A percentile compares a stretch with the other conserved stretches of the same genome.
Conservation (phyloP, 2,329 filamentous ascomycete genomes). For the Didymellaceae sp. region DNA sequence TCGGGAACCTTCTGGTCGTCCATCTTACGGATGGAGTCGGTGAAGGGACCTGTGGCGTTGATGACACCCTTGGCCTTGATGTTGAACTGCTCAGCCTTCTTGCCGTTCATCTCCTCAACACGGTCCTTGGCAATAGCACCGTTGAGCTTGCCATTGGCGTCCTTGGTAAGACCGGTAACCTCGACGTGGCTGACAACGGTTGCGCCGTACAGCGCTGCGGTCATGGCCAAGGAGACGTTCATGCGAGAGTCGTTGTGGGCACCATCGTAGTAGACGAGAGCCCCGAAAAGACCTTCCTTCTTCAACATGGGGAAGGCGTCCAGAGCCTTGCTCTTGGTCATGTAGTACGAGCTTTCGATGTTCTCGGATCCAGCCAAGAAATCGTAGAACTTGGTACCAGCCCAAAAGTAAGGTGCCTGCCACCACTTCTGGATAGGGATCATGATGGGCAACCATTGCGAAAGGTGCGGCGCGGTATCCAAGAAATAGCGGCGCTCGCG, state of each 20-base stretch:
- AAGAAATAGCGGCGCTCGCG: slow-evolving; percentile 84
- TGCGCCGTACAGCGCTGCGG: slow-evolving; percentile 82
- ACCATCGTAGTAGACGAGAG: slow-evolving; percentile 88
- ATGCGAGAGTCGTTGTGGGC: slow-evolving; percentile 92
- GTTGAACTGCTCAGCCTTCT: slow-evolving; percentile 67
- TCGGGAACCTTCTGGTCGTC: slow-evolving; percentile 75
- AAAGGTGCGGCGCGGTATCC: slow-evolving; percentile 82
- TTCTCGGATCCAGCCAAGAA: slow-evolving; percentile 84
- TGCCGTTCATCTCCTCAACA: slow-evolving; percentile 69
- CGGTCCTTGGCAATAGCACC: slow-evolving; percentile 77
- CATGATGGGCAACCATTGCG: slow-evolving; percentile 82
- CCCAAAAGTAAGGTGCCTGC: slow-evolving; percentile 82
- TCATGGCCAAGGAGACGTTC: slow-evolving; percentile 89
- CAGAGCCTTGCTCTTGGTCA: slow-evolving; percentile 83
- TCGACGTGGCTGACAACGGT: slow-evolving; percentile 86
- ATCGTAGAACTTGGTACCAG: slow-evolving; percentile 82
- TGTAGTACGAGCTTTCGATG: slow-evolving; percentile 87
- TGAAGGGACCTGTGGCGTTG: slow-evolving; percentile 89
- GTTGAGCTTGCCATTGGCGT: slow-evolving; percentile 73
- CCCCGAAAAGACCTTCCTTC: slow-evolving; percentile 77
- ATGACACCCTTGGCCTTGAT: slow-evolving; percentile 82
- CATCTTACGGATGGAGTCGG: slow-evolving; percentile 83
- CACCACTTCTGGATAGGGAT: slow-evolving; percentile 83
- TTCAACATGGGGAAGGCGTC: slow-evolving; percentile 91
- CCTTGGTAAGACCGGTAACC: slow-evolving; percentile 77